A percentile compares a stretch with the other conserved stretches of the same genome.
These are phyloP conservation scores for Metschnikowia noctiluminum DNA, from an alignment of 805 yeast genomes.

Conservation along the genomic window DNA sequence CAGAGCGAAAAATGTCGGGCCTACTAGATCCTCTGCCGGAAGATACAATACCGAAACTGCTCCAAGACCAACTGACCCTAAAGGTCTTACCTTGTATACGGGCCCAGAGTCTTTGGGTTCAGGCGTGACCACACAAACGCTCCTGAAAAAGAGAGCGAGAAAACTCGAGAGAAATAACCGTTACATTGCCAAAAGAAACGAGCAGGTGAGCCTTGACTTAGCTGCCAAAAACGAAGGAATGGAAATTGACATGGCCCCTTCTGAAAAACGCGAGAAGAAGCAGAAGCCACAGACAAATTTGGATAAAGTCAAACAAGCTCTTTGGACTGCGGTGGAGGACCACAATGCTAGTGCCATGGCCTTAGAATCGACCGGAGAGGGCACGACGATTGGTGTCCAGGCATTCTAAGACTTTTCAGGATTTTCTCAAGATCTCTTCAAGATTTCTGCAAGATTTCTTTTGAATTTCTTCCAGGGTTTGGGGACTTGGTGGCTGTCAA, in stretches of 20 bases:
- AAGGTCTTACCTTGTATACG: conserved; percentile 43
- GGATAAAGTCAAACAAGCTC: conserved; percentile 56
- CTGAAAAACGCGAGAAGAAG: conserved; percentile 19
- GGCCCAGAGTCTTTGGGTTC: conserved; percentile 28
- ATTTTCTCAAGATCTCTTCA: too few relatives aligned
- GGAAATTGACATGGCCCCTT: conserved; percentile 45
- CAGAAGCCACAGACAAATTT: conserved; percentile 29
- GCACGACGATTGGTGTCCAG: conserved; percentile 84
- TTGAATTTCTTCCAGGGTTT: too few relatives aligned
- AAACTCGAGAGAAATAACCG: conserved; percentile 77
- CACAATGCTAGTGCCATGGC: conserved; percentile 44
- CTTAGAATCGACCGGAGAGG: conserved; percentile 53
- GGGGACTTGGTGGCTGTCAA: not conserved
- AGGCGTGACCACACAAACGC: conserved; percentile 52
- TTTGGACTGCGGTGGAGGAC: conserved; percentile 72
- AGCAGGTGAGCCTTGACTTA: conserved; percentile 45
- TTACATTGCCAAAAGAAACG: conserved; percentile 58
- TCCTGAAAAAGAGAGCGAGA: conserved; percentile 74
- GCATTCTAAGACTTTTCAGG: conserved; percentile 33
- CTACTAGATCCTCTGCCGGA: conserved; percentile 44
- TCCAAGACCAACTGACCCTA: conserved; percentile 33
- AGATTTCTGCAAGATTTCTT: too few relatives aligned
- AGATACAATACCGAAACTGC: conserved; percentile 35
- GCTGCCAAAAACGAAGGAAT: conserved; percentile 47
- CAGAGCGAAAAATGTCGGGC: conserved; percentile 38